Conservation (phyloP, 192 early-diverging fungal genomes). For the Coemansia sp. region DNA sequence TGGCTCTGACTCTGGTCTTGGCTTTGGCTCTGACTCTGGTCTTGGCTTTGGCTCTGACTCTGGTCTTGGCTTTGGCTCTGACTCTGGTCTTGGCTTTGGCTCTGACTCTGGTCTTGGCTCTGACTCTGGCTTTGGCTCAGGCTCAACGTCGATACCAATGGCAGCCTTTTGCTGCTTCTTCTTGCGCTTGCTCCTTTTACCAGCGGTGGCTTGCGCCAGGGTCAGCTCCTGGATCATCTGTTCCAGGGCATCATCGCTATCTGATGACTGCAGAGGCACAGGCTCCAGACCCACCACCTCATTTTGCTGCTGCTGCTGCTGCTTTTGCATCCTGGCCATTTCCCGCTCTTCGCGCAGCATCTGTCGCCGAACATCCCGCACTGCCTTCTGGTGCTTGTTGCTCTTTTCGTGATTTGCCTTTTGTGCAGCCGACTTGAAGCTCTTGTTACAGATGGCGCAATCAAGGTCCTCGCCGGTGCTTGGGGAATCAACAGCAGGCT, state of each 20-base stretch:
- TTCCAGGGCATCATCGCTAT: slow-evolving; percentile 22
- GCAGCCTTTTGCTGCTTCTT: slow-evolving; percentile 37
- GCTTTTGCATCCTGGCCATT: slow-evolving; percentile 25
- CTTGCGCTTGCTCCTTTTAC: slow-evolving; percentile 44
- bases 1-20: no score
- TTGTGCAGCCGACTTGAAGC: slow-evolving; percentile 78
- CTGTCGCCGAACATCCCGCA: slow-evolving; percentile 69
- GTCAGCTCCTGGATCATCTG: slow-evolving; percentile 49
- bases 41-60: no score
- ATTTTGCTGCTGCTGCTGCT: not conserved
- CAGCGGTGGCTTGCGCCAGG: slow-evolving; percentile 27
- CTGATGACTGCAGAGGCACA: not conserved
- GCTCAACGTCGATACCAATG: not conserved
- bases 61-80: no score
- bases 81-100: slow-evolving; percentile 2
- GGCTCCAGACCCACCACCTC: not conserved
- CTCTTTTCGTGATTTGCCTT: slow-evolving; percentile 83
- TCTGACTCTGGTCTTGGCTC: not conserved
- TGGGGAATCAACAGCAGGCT: not conserved
- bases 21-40: no score
- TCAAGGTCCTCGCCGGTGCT: slow-evolving; percentile 57
- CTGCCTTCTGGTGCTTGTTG: slow-evolving; percentile 81
- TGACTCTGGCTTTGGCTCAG: not conserved
- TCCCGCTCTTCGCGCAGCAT: slow-evolving; percentile 68
- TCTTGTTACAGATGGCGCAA: slow-evolving; percentile 87